phyloP scores from a whole-genome alignment of 164 flowering plant genomes.

The Berberis thunbergii region DNA sequence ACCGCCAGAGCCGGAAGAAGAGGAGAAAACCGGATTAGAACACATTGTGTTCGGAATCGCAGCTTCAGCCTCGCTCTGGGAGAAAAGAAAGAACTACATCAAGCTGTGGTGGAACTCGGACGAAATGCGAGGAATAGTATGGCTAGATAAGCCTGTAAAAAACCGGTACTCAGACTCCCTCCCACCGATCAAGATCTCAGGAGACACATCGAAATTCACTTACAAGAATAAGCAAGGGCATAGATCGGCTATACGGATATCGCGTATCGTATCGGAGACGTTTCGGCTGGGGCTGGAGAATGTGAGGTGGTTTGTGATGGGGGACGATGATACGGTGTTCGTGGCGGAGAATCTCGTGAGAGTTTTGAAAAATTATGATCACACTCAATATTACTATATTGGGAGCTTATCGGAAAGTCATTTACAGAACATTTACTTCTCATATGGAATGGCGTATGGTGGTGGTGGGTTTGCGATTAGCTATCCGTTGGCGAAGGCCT shows the following conservation, averaged over 20 bases:
- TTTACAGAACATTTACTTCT: constrained; percentile 47
- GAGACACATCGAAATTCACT: constrained; percentile 32
- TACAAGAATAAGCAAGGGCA: constrained; percentile 38
- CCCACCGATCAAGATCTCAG: constrained; percentile 41
- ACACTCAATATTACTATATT: constrained; percentile 44
- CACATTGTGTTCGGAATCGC: constrained; percentile 61
- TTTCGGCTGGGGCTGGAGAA: constrained; percentile 29
- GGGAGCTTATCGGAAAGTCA: constrained; percentile 66
- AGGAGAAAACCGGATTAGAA: constrained; percentile 21
- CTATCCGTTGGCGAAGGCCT: constrained; percentile 43
- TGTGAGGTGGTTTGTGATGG: constrained; percentile 68
- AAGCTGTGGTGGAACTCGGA: constrained; percentile 50
- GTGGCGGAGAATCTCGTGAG: constrained; percentile 47
- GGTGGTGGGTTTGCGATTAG: constrained; percentile 79
- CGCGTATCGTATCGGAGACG: constrained; percentile 56
- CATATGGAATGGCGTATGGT: constrained; percentile 66
- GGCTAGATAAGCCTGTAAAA: constrained; percentile 36
- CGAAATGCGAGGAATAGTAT: constrained; percentile 51
- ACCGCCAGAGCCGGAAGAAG: neutral
- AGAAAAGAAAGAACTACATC: constrained; percentile 45
- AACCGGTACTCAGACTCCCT: constrained; percentile 7
- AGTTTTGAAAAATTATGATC: constrained; percentile 55
- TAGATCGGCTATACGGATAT: constrained; percentile 53
- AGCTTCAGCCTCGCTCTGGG: constrained; percentile 49
- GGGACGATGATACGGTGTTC: constrained; percentile 72